Evolutionary conservation across 2,329 filamentous ascomycete genomes (phyloP).

Genomic region (Elsinoe australis): DNA sequence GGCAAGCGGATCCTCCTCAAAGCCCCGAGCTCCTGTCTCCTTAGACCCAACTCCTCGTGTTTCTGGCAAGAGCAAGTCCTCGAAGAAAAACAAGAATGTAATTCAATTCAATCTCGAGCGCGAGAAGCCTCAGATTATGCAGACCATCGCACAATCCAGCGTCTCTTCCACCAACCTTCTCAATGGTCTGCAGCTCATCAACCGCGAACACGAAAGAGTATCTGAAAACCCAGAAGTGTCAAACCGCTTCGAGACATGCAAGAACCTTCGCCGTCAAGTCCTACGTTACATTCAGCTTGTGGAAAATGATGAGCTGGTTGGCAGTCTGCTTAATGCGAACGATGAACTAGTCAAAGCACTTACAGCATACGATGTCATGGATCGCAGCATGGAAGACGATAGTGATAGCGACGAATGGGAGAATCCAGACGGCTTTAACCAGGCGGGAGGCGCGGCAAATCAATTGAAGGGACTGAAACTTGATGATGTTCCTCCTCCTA

Average conservation of each 20-base stretch:
- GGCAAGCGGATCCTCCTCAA: conserved; percentile 29
- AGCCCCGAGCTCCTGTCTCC: conserved; percentile 26
- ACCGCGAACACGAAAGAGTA: conserved; percentile 78
- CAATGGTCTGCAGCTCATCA: conserved; percentile 82
- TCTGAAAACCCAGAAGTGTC: conserved; percentile 73
- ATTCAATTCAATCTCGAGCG: conserved; percentile 74
- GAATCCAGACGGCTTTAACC: conserved; percentile 25
- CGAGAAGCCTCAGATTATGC: conserved; percentile 80
- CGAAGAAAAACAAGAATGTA: conserved; percentile 41
- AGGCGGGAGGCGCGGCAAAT: conserved; percentile 28
- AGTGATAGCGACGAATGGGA: conserved; percentile 56
- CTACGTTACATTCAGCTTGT: conserved; percentile 88
- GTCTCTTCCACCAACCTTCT: conserved; percentile 85
- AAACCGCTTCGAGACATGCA: conserved; percentile 76
- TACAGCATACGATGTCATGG: conserved; percentile 90
- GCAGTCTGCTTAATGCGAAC: conserved; percentile 83
- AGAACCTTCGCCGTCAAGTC: conserved; percentile 73
- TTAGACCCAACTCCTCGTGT: conserved; percentile 27
- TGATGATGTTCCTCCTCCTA: conserved; percentile 39
- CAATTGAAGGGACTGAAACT: conserved; percentile 41
- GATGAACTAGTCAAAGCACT: conserved; percentile 90
- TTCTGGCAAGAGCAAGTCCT: conserved; percentile 25
- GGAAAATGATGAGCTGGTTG: conserved; percentile 85
- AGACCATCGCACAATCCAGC: conserved; percentile 79
- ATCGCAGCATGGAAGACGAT: conserved; percentile 71